A percentile compares a stretch with the other conserved stretches of the same genome.
phyloP scores from a whole-genome alignment of 345 rosid species.

The Eucalyptus pauciflora region DNA sequence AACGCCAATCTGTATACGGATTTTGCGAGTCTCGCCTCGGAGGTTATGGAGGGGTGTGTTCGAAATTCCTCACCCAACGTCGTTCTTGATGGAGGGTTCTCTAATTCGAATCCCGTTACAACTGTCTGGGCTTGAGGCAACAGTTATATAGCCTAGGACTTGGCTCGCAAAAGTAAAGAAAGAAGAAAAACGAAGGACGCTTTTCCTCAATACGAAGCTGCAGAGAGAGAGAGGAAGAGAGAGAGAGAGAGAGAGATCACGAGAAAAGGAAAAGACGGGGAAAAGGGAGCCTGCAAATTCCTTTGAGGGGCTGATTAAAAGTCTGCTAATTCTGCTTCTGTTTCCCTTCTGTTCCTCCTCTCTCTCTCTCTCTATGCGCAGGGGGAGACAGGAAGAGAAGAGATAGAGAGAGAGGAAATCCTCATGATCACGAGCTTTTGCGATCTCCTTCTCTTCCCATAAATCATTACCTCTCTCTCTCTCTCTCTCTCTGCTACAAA shows the following conservation, averaged over 20 bases:
- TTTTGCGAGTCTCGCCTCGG: neutral
- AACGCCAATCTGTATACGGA: neutral
- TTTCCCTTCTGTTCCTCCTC: neutral
- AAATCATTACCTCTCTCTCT: constrained; percentile 24
- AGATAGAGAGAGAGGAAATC: neutral
- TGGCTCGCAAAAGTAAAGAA: neutral
- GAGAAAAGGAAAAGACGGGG: constrained; percentile 28
- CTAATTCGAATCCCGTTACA: neutral
- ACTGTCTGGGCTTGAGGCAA: neutral
- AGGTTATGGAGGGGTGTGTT: neutral
- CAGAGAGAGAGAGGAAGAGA: neutral
- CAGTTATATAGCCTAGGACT: neutral
- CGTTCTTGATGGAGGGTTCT: neutral
- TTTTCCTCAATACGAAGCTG: neutral
- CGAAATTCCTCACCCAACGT: neutral
- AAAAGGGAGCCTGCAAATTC: constrained; percentile 26
- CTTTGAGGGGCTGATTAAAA: constrained; percentile 21
- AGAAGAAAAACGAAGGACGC: neutral
- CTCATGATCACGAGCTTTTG: constrained; percentile 38
- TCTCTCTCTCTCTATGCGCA: neutral
- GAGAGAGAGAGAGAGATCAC: constrained; percentile 12
- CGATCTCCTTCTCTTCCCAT: neutral
- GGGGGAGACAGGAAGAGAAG: neutral
- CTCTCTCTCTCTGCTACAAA: neutral
- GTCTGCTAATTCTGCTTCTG: neutral